These are phyloP conservation scores for Oryza nivara DNA, from an alignment of 176 grass and related monocot species.

Conservation along the genomic window DNA sequence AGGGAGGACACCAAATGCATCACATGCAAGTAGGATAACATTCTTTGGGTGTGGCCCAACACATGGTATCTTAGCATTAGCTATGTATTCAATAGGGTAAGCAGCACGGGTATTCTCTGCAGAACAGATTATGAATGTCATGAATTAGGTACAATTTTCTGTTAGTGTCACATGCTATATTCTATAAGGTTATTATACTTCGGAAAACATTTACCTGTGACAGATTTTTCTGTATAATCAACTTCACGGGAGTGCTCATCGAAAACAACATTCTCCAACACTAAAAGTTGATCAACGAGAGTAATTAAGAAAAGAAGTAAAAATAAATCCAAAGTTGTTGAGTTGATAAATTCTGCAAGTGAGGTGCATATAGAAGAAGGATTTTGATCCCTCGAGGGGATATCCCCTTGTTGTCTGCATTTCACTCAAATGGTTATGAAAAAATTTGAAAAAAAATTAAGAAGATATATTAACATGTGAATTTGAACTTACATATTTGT, in stretches of 20 bases:
- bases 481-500: no score
- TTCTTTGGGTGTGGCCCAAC: constrained; percentile 97
- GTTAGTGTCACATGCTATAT: no score
- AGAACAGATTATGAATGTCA: neutral
- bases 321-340: neutral
- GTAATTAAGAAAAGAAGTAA: neutral
- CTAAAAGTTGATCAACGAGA: constrained; percentile 39
- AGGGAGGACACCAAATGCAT: constrained; percentile 94
- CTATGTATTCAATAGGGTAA: constrained; percentile 97
- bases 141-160: no score
- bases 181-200: neutral
- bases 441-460: no score
- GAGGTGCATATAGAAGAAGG: neutral
- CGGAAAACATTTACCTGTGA: constrained; percentile 60
- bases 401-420: no score
- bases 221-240: constrained; percentile 87
- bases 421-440: no score
- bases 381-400: no score
- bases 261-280: constrained; percentile 96
- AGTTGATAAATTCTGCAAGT: neutral
- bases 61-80: constrained; percentile 88
- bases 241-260: constrained; percentile 95
- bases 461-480: no score
- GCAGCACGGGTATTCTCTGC: constrained; percentile 95
- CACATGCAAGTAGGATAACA: constrained; percentile 93